Base-by-base conservation (phyloP, 2,329 filamentous ascomycete species). In the Escovopsis sp. region DNA sequence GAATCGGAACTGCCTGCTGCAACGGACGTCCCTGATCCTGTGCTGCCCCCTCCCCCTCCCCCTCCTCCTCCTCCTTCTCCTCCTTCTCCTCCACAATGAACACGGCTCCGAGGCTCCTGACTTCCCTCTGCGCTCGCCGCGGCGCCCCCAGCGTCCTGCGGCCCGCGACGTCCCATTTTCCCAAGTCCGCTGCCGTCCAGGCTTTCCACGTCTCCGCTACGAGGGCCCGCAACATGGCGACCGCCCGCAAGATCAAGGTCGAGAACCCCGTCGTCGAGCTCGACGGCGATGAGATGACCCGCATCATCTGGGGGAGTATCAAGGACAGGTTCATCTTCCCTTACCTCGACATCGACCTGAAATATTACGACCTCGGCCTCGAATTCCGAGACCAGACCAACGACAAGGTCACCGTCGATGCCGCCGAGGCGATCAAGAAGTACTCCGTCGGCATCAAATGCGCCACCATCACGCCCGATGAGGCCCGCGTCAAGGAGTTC, bases 371-470 rank as follows among this genome's bases (percentile, higher is more conserved):
- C 56, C 64, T 94, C 50, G 90, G 90, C 42, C 75, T 96, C 45
- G 77, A 84, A 58, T 93, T 94, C 72, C 83, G 90, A 57, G 88
- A 98, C 60, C 63, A 93, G 73, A 96, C 90, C 57, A 77, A 92
- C 59, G 90, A 96, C 62, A 72, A 94, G 68, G 88, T 98, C 62
- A 98, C 90, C 43, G 60, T 87, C 49, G 90, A 96, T 55, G 83
- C 88, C 37, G 90, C 90, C 37, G 85, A 94, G 66, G 90, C 90
- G 30, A 96, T 96, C 68, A 87, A 94, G 74, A 94, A 94, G 72
- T 94, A 96, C 72, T 85, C 80, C 40, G 90, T 98, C 37, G 90
- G 88, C 61, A 85, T 98, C 67, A 98, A 98, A 72, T 98, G 90
- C 62, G 90, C 90, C 46, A 98, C 90, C 58, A 98, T 98, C 66